Conservation (phyloP, 163 green algal species). For the Scenedesmus sp. region DNA sequence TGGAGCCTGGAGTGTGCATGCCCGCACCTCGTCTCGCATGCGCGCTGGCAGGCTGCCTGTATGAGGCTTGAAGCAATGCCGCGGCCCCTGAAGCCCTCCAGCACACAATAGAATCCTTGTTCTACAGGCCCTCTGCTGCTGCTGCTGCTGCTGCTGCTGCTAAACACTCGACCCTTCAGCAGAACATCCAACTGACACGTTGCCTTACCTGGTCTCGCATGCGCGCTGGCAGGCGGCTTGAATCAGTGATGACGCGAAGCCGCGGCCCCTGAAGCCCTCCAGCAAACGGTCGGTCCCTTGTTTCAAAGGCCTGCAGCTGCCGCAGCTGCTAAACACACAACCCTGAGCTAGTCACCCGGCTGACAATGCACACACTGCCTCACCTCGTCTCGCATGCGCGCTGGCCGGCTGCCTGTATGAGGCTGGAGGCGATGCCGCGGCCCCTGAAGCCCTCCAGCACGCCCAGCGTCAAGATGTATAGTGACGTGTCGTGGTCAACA, state of each 20-base stretch:
- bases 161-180: too few relatives aligned
- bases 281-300: conserved; percentile 26
- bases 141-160: too few relatives aligned
- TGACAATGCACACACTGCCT: neutral
- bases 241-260: conserved; percentile 61
- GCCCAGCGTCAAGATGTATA: conserved; percentile 72
- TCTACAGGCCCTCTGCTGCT: too few relatives aligned
- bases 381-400: conserved; percentile 55
- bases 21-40: neutral
- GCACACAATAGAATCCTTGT: conserved; percentile 35
- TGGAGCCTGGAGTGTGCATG: too few relatives aligned
- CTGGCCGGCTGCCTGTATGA: conserved; percentile 56
- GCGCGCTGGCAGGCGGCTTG: conserved; percentile 52
- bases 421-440: conserved; percentile 55
- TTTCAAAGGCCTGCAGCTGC: too few relatives aligned
- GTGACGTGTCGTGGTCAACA: conserved; percentile 46
- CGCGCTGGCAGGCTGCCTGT: conserved; percentile 52
- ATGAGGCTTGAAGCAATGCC: conserved; percentile 62
- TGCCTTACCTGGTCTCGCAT: conserved; percentile 39
- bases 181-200: too few relatives aligned
- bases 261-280: conserved; percentile 49
- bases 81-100: conserved; percentile 48
- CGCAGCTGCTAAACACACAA: too few relatives aligned
- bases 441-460: conserved; percentile 55
- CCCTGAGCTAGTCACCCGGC: too few relatives aligned